phyloP scores from a whole-genome alignment of 2,329 filamentous ascomycete genomes.

The Arthrinium puccinioides region DNA sequence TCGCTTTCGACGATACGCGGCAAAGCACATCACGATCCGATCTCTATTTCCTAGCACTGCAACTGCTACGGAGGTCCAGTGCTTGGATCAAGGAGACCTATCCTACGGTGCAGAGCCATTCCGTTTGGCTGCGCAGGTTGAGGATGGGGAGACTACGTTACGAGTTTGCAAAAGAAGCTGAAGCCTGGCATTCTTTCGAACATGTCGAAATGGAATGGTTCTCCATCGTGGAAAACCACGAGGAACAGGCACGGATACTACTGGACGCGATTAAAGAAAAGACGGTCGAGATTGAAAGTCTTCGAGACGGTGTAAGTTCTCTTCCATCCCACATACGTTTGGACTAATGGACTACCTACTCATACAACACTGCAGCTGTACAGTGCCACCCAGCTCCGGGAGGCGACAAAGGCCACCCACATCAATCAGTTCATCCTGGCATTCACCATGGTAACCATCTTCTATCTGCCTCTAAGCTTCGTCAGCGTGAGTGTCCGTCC shows the following conservation, averaged over 20 bases:
- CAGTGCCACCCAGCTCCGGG: not conserved
- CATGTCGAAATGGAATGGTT: not conserved
- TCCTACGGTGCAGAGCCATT: too few relatives aligned
- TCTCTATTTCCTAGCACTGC: not conserved
- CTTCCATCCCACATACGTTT: not conserved
- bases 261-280: not conserved
- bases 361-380: not conserved
- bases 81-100: not conserved
- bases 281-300: not conserved
- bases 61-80: not conserved
- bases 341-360: not conserved
- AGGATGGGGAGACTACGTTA: too few relatives aligned
- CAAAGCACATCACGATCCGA: not conserved
- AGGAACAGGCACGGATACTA: not conserved
- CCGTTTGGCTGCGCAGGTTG: too few relatives aligned
- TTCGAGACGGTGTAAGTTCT: not conserved
- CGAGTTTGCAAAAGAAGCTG: too few relatives aligned
- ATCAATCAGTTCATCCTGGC: not conserved
- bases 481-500: too few relatives aligned
- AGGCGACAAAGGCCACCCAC: not conserved
- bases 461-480: not conserved
- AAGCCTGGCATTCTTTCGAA: not conserved
- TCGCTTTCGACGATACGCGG: not conserved
- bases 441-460: not conserved
- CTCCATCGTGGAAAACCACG: not conserved